Evolutionary conservation across 129 eudicot genomes (phyloP), one percentile per base, ranked within the genome.

Genomic region (Ambrosia artemisiifolia): DNA sequence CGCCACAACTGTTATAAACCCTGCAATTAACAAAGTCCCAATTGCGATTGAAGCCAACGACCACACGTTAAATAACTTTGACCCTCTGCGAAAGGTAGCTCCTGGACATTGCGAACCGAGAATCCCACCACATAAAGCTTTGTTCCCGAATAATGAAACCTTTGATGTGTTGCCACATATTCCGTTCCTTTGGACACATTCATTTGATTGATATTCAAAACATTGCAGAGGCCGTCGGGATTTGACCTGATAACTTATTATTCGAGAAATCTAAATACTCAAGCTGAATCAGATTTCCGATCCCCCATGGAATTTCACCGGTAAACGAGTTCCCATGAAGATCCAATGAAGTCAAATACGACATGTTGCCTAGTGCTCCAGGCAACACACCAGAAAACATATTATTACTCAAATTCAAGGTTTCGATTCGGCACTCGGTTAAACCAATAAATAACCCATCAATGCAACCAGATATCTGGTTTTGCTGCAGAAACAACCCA

Each of bases 71-170:
- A 78, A 61, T 44, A 88, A 49, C 4, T 68, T 78, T 33, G 76
- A 78, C 54, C 83, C 82, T 65, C 67, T 71, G 50, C 57, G 63
- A 63, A 83, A 72, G 3, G 46, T 75, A 49, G 82, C 80, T 18
- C 71, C 49, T 0, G 88, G 91, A 78, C 97, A 91, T 18, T 57
- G 74, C 19, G 78, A 53, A 36, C 76, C 79, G 33, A 85, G 78
- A 19, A 87, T 78, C 20, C 82, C 86, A 24, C 97, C 97, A 43
- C 97, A 88, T 43, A 91, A 76, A 40, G 82, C 82, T 72, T 80
- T 85, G 81, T 87, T 91, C n/a, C 91, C 86, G 2, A 76, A 64
- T 2, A 88, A 70, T 6, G 82, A 75, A 33, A 77, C 46, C 46
- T 70, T 82, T 3, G 95, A 80, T 4, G 76, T 65, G 48, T 87